Evolutionary conservation across 352 stramenopile genomes (phyloP), one percentile per base, ranked within the genome.

Genomic region (Pythium myriotylum): DNA sequence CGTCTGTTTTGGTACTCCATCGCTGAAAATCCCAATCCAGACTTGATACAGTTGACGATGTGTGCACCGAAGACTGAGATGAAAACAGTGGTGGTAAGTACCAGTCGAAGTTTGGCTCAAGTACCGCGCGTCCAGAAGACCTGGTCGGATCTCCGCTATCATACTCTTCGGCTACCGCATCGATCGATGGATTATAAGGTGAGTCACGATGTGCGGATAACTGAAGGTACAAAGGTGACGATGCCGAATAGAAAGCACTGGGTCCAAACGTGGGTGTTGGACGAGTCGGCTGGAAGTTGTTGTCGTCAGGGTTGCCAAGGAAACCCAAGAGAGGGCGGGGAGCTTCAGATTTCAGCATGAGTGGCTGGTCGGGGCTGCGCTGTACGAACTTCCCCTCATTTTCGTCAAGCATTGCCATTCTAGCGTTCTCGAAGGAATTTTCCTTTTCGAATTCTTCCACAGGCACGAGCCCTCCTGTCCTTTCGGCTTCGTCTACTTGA

Each of bases 11-110:
- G 32, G 47, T 23, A 17, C 26, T 66, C 65, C 75, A 91, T 37
- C 83, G 70, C 46, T 88, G 70, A 41, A 92, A 94, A 72, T 94
- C 80, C 84, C 84, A 94, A 46, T 94, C 84, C 22, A 92, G 69
- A 8, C 76, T 76, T 48, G 84, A 86, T 6, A 68, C 62, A 8
- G 71, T 74, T 9, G 76, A 86, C 45, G 73, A 72, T 1, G 70
- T 81, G 33, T 81, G 82, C 6, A 71, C 68, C 24, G 84, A 85
- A 10, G 80, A 81, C 56, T 89, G 79, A 16, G 85, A 85, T 0
- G 80, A 88, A 47, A 94, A 90, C 13, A 92, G 65, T 8, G 85
- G 88, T 3, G 82, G 85, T 17, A 94, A 58, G 24, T 87, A 88
- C 83, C 83, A 92, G 35, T 91, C 81, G 35, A 86, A 88, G 37